phyloP scores from a whole-genome alignment of 2,329 filamentous ascomycete species.

The Sporothrix mexicana region DNA sequence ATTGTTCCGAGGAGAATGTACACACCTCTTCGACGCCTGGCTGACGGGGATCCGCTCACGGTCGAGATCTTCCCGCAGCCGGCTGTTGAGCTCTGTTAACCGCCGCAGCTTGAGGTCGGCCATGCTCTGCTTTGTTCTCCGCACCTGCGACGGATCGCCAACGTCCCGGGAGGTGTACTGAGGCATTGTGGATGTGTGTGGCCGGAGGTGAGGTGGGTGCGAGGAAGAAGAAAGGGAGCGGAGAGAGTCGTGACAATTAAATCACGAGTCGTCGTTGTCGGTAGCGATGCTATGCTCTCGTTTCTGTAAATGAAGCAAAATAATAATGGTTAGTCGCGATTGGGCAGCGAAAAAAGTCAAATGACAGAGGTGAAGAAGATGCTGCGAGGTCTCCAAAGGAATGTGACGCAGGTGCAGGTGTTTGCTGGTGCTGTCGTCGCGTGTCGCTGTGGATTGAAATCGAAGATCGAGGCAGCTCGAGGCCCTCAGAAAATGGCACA shows the following conservation, averaged over 20 bases:
- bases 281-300: neutral
- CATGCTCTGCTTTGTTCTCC: slow-evolving; percentile 99
- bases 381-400: neutral
- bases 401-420: slow-evolving; percentile 21
- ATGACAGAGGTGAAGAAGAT: neutral
- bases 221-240: neutral
- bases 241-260: neutral
- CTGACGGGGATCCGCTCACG: slow-evolving; percentile 94
- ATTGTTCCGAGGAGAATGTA: too few species aligned
- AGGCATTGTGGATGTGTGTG: slow-evolving; percentile 59
- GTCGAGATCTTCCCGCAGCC: slow-evolving; percentile 93
- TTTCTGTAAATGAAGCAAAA: slow-evolving; percentile 10
- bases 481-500: slow-evolving; percentile 9
- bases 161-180: slow-evolving; percentile 71
- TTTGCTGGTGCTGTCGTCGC: slow-evolving; percentile 10
- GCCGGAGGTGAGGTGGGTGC: neutral
- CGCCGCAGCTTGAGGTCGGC: slow-evolving; percentile 96
- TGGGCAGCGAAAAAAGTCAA: neutral
- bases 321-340: slow-evolving; percentile 17
- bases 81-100: slow-evolving; percentile 94
- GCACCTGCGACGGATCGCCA: slow-evolving; percentile 70
- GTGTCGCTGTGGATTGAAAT: neutral
- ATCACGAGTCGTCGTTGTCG: neutral
- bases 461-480: neutral
- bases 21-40: slow-evolving; percentile 83